These are phyloP conservation scores for Coemansia sp. DNA, from an alignment of 192 early-diverging fungal species.

Conservation along the genomic window DNA sequence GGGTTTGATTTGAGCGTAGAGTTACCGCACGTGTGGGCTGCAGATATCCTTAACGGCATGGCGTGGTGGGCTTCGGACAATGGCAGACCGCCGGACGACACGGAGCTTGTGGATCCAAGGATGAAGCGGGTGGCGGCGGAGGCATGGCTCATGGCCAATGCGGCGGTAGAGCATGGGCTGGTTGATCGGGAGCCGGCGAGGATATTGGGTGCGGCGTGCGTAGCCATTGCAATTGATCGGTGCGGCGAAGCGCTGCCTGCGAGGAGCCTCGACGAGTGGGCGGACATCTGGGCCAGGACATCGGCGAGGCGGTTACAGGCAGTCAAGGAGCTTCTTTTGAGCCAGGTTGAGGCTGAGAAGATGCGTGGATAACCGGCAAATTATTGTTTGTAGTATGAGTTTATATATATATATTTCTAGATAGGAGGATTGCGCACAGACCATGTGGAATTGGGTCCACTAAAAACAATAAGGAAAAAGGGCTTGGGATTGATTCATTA, in stretches of 20 bases:
- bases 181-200: slow-evolving; percentile 24
- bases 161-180: slow-evolving; percentile 12
- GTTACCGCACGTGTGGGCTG: slow-evolving; percentile 29
- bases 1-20: slow-evolving; percentile 33
- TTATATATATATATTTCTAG: too few species aligned
- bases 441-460: too few species aligned
- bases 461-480: too few species aligned
- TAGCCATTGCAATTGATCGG: slow-evolving; percentile 9
- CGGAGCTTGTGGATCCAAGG: slow-evolving; percentile 11
- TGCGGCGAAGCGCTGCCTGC: slow-evolving; percentile 17
- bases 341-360: too few species aligned
- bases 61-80: slow-evolving; percentile 31
- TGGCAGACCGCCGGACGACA: slow-evolving; percentile 25
- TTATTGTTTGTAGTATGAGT: too few species aligned
- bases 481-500: too few species aligned
- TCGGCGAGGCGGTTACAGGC: slow-evolving; percentile 4
- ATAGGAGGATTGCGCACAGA: too few species aligned
- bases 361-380: too few species aligned
- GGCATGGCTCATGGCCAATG: slow-evolving; percentile 18
- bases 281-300: slow-evolving; percentile 26
- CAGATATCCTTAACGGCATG: slow-evolving; percentile 27
- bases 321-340: background rate
- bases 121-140: slow-evolving; percentile 11
- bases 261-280: slow-evolving; percentile 18
- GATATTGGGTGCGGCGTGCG: slow-evolving; percentile 19